Base-by-base conservation (phyloP, 2,329 filamentous ascomycete genomes). In the Xylariaceae sp. region DNA sequence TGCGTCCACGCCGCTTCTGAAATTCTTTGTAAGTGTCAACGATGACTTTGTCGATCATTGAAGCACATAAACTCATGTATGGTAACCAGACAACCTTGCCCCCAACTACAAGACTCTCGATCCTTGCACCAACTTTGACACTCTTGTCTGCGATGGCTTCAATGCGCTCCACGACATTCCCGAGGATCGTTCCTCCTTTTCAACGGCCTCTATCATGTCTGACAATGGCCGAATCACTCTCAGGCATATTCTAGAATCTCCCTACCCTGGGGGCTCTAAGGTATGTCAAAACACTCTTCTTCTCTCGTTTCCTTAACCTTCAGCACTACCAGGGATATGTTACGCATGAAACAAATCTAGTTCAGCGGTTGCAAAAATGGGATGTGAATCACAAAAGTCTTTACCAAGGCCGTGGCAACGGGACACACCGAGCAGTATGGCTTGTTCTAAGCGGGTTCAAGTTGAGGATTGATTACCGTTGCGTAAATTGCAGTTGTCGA, bases 101-200 rank as follows among this genome's bases (percentile, higher is more conserved):
- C 81, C 84, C 6, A 75, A 85, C 54, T 86, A 88, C 71, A 76
- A 82, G 60, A 72, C 82, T 2, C 75, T 90, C 45, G 85, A 90
- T 68, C 82, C 88, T 1, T 90, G 88, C 66, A 80, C 77, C n/a
- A 74, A 89, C 67, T 90, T 90, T 61, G 84, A 88, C 61, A 77
- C 85, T 69, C 80, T 85, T 58, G 84, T 85, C 17, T 89, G 87
- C 66, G 86, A 84, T 57, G 87, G 87, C 9, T 90, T 86, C 82
- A 77, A 80, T 55, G 77, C 83, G 18, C 78, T 76, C 8, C 82
- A 89, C 73, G 86, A 88, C 66, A 79, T 89, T 59, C 81, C 86
- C 2, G 75, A 83, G 2, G 87, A 89, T 67, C 82, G 86, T 62
- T 79, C 82, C 39, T 79, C 80, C 65, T 79, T 80, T 39, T 87